Percentiles rank a stretch among this genome's conserved stretches.
Evolutionary conservation across 2,329 filamentous ascomycete species (phyloP).

Genomic region (Penicillium occitanis): DNA sequence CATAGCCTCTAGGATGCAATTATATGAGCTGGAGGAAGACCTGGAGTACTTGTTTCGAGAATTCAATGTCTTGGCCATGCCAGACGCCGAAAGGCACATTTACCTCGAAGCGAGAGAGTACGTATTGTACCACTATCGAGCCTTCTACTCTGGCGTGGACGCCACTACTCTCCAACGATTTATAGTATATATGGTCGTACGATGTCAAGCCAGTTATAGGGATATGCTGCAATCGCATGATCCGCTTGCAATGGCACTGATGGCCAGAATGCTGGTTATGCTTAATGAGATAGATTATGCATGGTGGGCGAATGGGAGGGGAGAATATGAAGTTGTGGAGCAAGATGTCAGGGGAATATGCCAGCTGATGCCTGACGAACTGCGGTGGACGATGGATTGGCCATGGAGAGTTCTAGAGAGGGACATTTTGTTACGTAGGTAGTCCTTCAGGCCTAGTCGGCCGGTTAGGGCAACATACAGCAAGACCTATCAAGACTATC

Average conservation of each 20-base stretch:
- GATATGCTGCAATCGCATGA: background rate
- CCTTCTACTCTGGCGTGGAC: background rate
- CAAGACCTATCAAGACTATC: background rate
- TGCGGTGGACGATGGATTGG: constrained; percentile 4
- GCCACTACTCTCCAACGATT: background rate
- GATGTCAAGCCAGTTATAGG: background rate
- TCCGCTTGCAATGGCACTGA: background rate
- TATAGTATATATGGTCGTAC: background rate
- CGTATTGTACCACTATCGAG: constrained; percentile 1
- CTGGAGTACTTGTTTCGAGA: background rate
- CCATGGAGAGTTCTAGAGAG: background rate
- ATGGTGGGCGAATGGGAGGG: constrained; percentile 9
- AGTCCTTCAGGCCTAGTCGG: background rate
- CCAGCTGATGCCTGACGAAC: background rate
- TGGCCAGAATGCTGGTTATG: background rate
- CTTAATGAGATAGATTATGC: constrained; percentile 1
- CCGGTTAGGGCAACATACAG: background rate
- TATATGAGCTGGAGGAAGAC: background rate
- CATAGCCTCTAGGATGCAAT: background rate
- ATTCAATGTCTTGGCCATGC: background rate
- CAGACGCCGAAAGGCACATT: background rate
- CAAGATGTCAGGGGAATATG: constrained; percentile 9
- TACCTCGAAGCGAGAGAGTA: background rate
- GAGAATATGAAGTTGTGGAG: constrained; percentile 12
- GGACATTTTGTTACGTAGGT: background rate